Conservation (phyloP, 192 early-diverging fungal species). For the Backusella circina region DNA sequence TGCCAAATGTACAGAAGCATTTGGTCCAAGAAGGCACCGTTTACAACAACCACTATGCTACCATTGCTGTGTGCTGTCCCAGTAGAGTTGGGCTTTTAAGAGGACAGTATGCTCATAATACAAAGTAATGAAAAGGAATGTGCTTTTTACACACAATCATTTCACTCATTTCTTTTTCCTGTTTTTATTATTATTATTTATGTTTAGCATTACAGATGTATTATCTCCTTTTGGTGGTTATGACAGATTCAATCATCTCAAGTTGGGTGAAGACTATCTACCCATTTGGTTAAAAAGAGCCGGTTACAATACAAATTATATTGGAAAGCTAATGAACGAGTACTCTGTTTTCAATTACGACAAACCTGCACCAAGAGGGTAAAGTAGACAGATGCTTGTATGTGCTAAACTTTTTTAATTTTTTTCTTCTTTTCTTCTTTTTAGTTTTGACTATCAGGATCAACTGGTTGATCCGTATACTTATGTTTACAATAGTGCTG, state of each 20-base stretch:
- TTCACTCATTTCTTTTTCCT: neutral
- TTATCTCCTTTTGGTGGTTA: conserved; percentile 38
- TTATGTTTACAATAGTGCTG: conserved; percentile 51
- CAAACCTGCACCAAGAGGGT: conserved; percentile 30
- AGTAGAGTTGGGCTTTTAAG: conserved; percentile 55
- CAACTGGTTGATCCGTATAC: conserved; percentile 53
- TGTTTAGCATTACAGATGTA: conserved; percentile 30
- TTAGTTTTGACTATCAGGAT: conserved; percentile 16
- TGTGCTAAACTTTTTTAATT: neutral
- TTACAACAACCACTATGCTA: conserved; percentile 60
- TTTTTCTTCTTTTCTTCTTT: no score
- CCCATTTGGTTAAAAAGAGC: conserved; percentile 50
- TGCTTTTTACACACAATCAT: neutral
- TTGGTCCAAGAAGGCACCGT: conserved; percentile 54
- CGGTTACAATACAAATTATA: conserved; percentile 62
- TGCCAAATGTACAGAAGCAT: conserved; percentile 60
- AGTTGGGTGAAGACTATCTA: conserved; percentile 42
- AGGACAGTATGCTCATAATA: conserved; percentile 65
- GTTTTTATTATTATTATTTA: neutral
- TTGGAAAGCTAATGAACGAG: conserved; percentile 68
- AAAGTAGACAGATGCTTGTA: neutral
- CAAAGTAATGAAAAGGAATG: no score
- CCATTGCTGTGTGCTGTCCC: conserved; percentile 62
- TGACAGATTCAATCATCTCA: conserved; percentile 32
- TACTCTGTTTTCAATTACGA: conserved; percentile 34